Evolutionary conservation across 2,329 filamentous ascomycete species (phyloP).

Genomic region (Penicillium sp.): DNA sequence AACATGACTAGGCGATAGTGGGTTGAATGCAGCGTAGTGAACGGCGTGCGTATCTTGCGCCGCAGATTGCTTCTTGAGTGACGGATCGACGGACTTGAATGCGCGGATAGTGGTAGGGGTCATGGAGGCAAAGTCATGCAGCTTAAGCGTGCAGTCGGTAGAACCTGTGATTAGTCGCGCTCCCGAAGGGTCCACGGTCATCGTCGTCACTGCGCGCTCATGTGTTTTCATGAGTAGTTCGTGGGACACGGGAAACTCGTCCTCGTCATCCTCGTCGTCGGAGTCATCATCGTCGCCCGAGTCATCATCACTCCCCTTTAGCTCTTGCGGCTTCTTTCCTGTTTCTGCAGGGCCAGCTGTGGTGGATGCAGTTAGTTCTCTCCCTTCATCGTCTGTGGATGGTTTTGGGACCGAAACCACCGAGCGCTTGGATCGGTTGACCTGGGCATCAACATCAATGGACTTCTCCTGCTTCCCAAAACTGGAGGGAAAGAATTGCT

Average conservation of each 20-base stretch:
- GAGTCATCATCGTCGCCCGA: constrained; percentile 54
- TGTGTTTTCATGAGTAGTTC: constrained; percentile 91
- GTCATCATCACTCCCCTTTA: constrained; percentile 41
- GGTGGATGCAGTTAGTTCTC: constrained; percentile 20
- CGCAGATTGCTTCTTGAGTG: constrained; percentile 65
- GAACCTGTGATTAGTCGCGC: constrained; percentile 84
- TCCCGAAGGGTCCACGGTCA: constrained; percentile 79
- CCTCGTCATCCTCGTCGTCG: constrained; percentile 65
- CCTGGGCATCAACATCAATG: constrained; percentile 71
- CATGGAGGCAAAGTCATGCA: constrained; percentile 95
- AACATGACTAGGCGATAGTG: constrained; percentile 70
- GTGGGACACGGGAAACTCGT: constrained; percentile 88
- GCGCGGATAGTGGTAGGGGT: constrained; percentile 89
- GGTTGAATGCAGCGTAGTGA: constrained; percentile 82
- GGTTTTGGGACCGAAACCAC: constrained; percentile 38
- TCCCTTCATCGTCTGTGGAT: constrained; percentile 21
- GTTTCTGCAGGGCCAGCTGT: constrained; percentile 22
- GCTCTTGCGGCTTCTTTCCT: constrained; percentile 26
- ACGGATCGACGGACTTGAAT: constrained; percentile 88
- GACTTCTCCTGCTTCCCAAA: constrained; percentile 79
- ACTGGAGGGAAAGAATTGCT: constrained; percentile 67
- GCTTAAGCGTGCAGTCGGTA: constrained; percentile 82
- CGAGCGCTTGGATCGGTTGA: constrained; percentile 69
- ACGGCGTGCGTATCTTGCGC: constrained; percentile 81
- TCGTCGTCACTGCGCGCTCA: constrained; percentile 76